Conservation (phyloP, 2,329 filamentous ascomycete genomes). For the Cladobotryum protrusum region DNA sequence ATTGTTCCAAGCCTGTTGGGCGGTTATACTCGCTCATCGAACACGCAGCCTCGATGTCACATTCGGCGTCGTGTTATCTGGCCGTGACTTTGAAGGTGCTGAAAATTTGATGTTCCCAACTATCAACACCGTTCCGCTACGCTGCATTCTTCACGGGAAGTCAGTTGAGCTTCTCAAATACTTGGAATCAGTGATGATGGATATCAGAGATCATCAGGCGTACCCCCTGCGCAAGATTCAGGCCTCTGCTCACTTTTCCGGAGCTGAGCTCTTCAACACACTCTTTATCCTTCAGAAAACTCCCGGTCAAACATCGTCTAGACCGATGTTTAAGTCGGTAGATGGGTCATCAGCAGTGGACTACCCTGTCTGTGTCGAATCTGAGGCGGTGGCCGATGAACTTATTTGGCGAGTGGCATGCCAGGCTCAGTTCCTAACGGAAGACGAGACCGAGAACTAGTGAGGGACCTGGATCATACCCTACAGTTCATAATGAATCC, state of each 20-base stretch:
- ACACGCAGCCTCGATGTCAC: conserved; percentile 63
- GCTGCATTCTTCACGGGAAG: conserved; percentile 66
- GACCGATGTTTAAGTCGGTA: conserved; percentile 54
- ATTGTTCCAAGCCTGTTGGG: conserved; percentile 71
- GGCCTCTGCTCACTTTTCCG: conserved; percentile 30
- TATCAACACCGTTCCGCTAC: conserved; percentile 82
- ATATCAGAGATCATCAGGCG: conserved; percentile 65
- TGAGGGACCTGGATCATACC: conserved; percentile 54
- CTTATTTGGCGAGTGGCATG: conserved; percentile 69
- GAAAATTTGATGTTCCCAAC: conserved; percentile 73
- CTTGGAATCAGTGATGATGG: conserved; percentile 63
- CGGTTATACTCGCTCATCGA: conserved; percentile 59
- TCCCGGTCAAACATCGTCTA: conserved; percentile 1
- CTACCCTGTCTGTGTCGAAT: conserved; percentile 76
- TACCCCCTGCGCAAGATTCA: conserved; percentile 70
- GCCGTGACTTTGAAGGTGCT: conserved; percentile 67
- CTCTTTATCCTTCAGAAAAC: conserved; percentile 49
- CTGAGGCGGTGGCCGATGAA: conserved; percentile 53
- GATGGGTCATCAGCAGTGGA: conserved; percentile 63
- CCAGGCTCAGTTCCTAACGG: conserved; percentile 49
- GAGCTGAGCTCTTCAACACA: conserved; percentile 44
- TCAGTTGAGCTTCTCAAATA: conserved; percentile 60
- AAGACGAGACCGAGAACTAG: conserved; percentile 41
- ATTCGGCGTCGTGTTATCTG: conserved; percentile 79
- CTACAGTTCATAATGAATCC: conserved; percentile 49